A percentile compares a stretch with the other conserved stretches of the same genome.
Evolutionary conservation across 75 land plant species (phyloP).

Genomic region (Cryptomeria japonica): DNA sequence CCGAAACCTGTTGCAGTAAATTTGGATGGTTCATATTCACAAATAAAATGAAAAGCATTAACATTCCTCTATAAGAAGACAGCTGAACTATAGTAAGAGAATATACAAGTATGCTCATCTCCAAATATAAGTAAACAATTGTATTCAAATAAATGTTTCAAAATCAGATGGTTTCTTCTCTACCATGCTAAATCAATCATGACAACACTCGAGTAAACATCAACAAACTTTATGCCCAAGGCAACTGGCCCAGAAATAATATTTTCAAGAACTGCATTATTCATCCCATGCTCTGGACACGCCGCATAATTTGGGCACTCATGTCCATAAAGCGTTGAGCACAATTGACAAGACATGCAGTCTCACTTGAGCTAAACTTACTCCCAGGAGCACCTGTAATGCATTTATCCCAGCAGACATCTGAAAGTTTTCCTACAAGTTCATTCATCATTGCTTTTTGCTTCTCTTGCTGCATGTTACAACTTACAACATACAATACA

Average conservation of each 20-base stretch:
- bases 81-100: neutral
- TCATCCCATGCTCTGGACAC: constrained; percentile 61
- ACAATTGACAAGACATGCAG: constrained; percentile 80
- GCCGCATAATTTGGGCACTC: constrained; percentile 64
- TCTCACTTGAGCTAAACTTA: constrained; percentile 89
- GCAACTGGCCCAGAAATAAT: neutral
- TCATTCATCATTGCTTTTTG: constrained; percentile 3
- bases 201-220: neutral
- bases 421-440: neutral
- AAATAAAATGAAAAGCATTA: neutral
- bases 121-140: neutral
- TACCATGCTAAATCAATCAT: neutral
- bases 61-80: neutral
- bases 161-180: neutral
- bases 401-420: constrained; percentile 95
- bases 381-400: constrained; percentile 89
- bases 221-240: neutral
- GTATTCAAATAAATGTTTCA: neutral
- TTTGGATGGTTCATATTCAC: neutral
- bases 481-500: neutral
- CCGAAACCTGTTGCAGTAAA: neutral
- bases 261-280: neutral
- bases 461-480: constrained; percentile 28
- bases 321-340: constrained; percentile 86
- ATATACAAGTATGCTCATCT: neutral